Conservation (phyloP, 31 red algal species). For the Odonthalia washingtoniensis region DNA sequence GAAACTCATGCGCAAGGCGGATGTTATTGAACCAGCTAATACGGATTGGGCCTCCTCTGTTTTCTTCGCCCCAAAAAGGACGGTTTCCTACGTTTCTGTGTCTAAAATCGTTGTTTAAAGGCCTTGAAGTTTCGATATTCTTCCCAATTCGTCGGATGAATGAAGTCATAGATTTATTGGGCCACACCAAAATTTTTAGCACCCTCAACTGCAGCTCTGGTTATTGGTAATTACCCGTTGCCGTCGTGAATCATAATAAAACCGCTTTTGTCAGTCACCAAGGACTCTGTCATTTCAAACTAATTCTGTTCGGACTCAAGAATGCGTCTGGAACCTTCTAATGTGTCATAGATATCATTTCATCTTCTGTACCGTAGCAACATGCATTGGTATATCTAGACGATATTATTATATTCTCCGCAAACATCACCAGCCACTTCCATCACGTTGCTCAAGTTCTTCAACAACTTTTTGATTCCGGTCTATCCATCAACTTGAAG, state of each 20-base stretch:
- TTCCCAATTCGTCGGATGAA: conserved; percentile 14
- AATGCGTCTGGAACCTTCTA: conserved; percentile 4
- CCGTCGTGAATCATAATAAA: not conserved
- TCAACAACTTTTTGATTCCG: not conserved
- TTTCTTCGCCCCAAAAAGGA: not conserved
- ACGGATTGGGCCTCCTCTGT: not conserved
- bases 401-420: too few species aligned
- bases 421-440: conserved; percentile 21
- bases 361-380: too few species aligned
- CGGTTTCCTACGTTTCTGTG: conserved; percentile 19
- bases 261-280: not conserved
- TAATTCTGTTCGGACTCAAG: not conserved
- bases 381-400: conserved; percentile 28
- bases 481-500: conserved; percentile 37
- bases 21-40: too few species aligned
- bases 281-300: not conserved
- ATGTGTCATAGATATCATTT: not conserved
- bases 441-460: conserved; percentile 29
- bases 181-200: not conserved
- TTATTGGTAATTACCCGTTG: not conserved
- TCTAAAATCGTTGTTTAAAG: conserved; percentile 4
- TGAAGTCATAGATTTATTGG: not conserved
- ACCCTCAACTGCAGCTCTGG: not conserved
- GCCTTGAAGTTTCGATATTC: not conserved
- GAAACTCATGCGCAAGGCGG: not conserved